These are phyloP conservation scores for Clavaria fumosa DNA, from an alignment of 768 basidiomycete species.

Conservation along the genomic window DNA sequence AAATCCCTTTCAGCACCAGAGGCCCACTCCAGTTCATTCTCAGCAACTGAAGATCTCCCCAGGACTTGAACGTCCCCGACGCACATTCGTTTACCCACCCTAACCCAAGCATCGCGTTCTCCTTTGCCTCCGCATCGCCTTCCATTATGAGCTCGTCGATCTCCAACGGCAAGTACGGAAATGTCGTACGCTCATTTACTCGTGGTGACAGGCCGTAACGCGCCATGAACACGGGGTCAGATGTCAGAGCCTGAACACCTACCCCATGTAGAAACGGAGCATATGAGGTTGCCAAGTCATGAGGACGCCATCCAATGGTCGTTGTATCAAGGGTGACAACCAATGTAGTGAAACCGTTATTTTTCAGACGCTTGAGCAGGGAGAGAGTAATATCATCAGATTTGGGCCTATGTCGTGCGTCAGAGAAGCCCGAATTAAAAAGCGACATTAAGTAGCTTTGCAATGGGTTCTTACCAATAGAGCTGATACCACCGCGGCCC, in stretches of 20 bases:
- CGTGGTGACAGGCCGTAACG: slow-evolving; percentile 32
- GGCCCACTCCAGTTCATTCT: slow-evolving; percentile 66
- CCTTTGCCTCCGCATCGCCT: slow-evolving; percentile 33
- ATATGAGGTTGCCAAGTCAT: slow-evolving; percentile 50
- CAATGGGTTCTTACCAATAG: slow-evolving; percentile 42
- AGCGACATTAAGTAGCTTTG: background rate
- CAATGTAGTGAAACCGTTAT: slow-evolving; percentile 48
- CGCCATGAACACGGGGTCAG: slow-evolving; percentile 70
- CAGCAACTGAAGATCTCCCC: slow-evolving; percentile 59
- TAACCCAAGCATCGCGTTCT: slow-evolving; percentile 31
- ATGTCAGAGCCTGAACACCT: slow-evolving; percentile 49
- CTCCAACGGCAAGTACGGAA: slow-evolving; percentile 43
- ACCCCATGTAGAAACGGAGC: slow-evolving; percentile 44
- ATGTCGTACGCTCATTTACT: slow-evolving; percentile 25
- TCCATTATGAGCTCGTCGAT: slow-evolving; percentile 25
- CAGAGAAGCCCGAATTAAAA: background rate
- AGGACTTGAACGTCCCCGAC: slow-evolving; percentile 46
- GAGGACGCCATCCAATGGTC: slow-evolving; percentile 59
- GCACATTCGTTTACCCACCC: slow-evolving; percentile 51
- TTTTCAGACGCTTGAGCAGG: slow-evolving; percentile 49
- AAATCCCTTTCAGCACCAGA: slow-evolving; percentile 65
- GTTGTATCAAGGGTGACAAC: slow-evolving; percentile 73
- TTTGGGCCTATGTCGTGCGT: slow-evolving; percentile 53
- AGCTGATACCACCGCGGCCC: slow-evolving; percentile 69
- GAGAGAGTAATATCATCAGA: slow-evolving; percentile 46